Conservation (phyloP, 768 basidiomycete species). For the Heimioporus sp. region DNA sequence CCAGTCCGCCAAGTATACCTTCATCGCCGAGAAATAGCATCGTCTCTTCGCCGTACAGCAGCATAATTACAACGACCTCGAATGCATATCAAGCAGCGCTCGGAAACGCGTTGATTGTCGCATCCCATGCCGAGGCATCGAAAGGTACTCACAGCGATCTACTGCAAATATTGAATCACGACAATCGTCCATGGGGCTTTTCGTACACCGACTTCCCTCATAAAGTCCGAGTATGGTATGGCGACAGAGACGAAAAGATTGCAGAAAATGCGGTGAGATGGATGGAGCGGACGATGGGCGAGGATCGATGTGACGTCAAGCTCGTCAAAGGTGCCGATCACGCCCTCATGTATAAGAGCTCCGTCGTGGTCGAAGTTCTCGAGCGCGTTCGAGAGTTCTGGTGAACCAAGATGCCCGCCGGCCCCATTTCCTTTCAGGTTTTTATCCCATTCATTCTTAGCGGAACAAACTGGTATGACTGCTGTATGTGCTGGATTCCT, state of each 20-base stretch:
- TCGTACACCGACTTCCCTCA: constrained; percentile 79
- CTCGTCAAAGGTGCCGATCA: constrained; percentile 90
- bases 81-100: constrained; percentile 58
- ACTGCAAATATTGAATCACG: constrained; percentile 87
- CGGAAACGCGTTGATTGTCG: constrained; percentile 89
- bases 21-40: constrained; percentile 52
- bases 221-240: constrained; percentile 85
- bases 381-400: constrained; percentile 65
- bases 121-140: constrained; percentile 92
- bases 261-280: constrained; percentile 86
- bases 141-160: constrained; percentile 91
- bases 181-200: constrained; percentile 88
- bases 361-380: constrained; percentile 81
- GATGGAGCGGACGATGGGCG: constrained; percentile 86
- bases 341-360: constrained; percentile 88
- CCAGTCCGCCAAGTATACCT: constrained; percentile 49
- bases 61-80: constrained; percentile 24
- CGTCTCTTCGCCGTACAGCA: constrained; percentile 27
- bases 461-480: constrained; percentile 13
- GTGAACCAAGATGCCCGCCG: constrained; percentile 25
- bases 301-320: constrained; percentile 70
- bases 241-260: constrained; percentile 91
- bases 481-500: constrained; percentile 7
- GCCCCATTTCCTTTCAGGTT: constrained; percentile 13
- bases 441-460: constrained; percentile 7